Evolutionary conservation across 495 filamentous ascomycete species (phyloP), one percentile per base, ranked within the genome.

Genomic region (Parmelia sp.): DNA sequence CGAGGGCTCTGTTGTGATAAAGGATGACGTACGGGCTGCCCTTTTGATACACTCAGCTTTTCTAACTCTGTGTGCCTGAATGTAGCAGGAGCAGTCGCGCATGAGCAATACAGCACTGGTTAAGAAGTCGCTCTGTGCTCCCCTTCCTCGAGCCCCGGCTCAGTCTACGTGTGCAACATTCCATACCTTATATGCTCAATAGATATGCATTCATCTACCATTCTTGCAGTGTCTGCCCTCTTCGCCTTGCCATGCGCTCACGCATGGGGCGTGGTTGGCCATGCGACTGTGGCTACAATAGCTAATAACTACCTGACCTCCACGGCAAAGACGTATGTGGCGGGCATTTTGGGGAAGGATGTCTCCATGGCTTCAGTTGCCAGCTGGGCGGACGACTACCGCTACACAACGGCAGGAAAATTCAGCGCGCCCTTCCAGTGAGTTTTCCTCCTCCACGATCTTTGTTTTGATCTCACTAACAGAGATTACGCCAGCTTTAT

Each of bases 361-460:
- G 79, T 80, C 2, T 72, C 72, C n/a, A 75, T 88, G 29, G 84
- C 84, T 17, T 75, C 74, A 56, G 78, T 86, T 21, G 84, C 86
- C 25, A 77, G 82, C 4, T 88, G 85, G 85, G 86, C 78, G 68
- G 86, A 89, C 68, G 69, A 71, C 36, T 88, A 83, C 68, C 77
- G 83, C 29, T 76, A 77, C 44, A 84, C 82, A 36, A 66, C 71
- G 0, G 84, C 75, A 8, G 85, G 84, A 14, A 72, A 64, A 35
- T 88, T 79, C 75, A 82, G 79, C 33, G 72, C 75, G 11, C 74
- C 79, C 1, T 82, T 76, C 62, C 86, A 88, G 64, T 67, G 37
- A 37, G 39, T n/a, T 23, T 4, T 14, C 11, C 19, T 27, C 6
- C 12, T 36, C n/a, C 36, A 0, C 27, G 27, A 11, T 11, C 33